A percentile compares a stretch with the other conserved stretches of the same genome.
These are phyloP conservation scores for Coemansia aciculifera DNA, from an alignment of 192 early-diverging fungal species.

Conservation along the genomic window DNA sequence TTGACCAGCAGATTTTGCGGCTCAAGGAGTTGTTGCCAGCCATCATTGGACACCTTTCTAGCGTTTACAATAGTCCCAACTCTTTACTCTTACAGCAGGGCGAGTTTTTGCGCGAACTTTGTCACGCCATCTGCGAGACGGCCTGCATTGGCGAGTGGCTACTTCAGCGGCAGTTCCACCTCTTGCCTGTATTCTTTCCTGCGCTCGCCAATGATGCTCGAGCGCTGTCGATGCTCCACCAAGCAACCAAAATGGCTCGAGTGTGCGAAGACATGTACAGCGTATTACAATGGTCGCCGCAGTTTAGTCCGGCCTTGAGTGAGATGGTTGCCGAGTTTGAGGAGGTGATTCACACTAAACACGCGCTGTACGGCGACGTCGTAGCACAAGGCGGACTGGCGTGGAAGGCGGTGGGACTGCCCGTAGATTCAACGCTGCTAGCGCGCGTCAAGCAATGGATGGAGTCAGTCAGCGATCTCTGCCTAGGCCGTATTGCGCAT, in stretches of 20 bases:
- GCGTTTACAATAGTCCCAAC: neutral
- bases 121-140: slow-evolving; percentile 25
- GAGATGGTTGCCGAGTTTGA: slow-evolving; percentile 39
- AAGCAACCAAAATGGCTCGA: slow-evolving; percentile 22
- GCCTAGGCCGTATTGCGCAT: slow-evolving; percentile 32
- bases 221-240: slow-evolving; percentile 26
- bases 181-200: slow-evolving; percentile 30
- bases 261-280: slow-evolving; percentile 43
- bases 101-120: slow-evolving; percentile 37
- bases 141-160: slow-evolving; percentile 46
- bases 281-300: slow-evolving; percentile 23
- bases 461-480: slow-evolving; percentile 28
- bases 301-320: slow-evolving; percentile 17
- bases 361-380: slow-evolving; percentile 30
- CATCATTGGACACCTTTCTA: slow-evolving; percentile 14
- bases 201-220: slow-evolving; percentile 13
- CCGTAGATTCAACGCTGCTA: slow-evolving; percentile 34
- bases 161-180: slow-evolving; percentile 22
- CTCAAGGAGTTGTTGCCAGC: slow-evolving; percentile 29
- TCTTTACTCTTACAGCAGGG: slow-evolving; percentile 9
- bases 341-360: slow-evolving; percentile 28
- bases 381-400: slow-evolving; percentile 37
- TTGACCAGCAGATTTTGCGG: slow-evolving; percentile 20
- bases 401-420: slow-evolving; percentile 47
- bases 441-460: slow-evolving; percentile 35